Evolutionary conservation across 441 rosid genomes (phyloP).

Genomic region (Aleurites moluccanus): DNA sequence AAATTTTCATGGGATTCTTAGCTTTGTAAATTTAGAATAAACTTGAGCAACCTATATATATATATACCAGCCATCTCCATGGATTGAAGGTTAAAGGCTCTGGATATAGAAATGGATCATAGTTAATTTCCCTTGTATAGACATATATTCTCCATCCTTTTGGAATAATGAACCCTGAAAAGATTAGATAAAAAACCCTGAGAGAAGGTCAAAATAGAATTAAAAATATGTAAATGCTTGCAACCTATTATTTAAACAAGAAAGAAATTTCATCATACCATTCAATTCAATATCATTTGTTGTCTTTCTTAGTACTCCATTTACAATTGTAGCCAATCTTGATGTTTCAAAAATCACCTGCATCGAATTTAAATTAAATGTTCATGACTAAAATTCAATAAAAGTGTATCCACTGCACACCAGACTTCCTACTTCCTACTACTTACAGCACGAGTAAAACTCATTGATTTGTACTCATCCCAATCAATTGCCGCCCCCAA

Average conservation of each 20-base stretch:
- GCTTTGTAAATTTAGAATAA: background rate
- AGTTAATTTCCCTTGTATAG: constrained; percentile 45
- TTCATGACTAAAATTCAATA: background rate
- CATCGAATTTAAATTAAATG: background rate
- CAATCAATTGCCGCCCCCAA: constrained; percentile 33
- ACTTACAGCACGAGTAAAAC: constrained; percentile 44
- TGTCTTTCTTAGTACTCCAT: constrained; percentile 48
- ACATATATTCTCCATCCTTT: constrained; percentile 48
- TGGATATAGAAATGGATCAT: constrained; percentile 34
- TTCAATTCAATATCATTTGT: constrained; percentile 42
- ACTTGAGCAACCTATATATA: background rate
- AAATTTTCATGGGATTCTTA: background rate
- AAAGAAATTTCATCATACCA: constrained; percentile 24
- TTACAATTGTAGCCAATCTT: constrained; percentile 45
- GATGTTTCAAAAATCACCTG: constrained; percentile 45
- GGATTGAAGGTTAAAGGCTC: constrained; percentile 45
- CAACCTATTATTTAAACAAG: too few species aligned
- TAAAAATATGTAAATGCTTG: background rate
- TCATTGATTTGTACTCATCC: constrained; percentile 44
- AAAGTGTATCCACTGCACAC: background rate
- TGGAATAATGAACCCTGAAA: constrained; percentile 36
- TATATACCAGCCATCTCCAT: constrained; percentile 46
- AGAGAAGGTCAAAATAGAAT: too few species aligned
- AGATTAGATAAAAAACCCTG: background rate
- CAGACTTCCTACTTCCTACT: background rate